Evolutionary conservation across 768 basidiomycete genomes (phyloP), one percentile per base, ranked within the genome.

Genomic region (Panaeolus papilionaceus): DNA sequence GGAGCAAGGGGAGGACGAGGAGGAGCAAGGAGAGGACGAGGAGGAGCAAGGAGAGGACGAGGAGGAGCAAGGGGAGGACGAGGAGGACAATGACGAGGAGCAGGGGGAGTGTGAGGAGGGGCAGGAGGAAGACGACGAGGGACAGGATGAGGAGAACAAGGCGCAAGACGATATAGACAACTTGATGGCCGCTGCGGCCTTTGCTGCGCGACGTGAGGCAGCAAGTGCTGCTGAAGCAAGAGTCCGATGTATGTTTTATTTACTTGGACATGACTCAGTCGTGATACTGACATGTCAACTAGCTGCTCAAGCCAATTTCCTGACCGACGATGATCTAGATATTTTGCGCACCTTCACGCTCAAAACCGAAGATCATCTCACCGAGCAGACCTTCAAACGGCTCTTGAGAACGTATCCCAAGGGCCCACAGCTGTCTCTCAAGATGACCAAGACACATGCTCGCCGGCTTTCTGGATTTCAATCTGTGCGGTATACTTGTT

Each of bases 121-220:
- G 23, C 23, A 23, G 23, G 23, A 23, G 23, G 23, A 23, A 23
- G 23, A 23, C 23, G 23, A 23, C 23, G 23, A 23, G 23, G 23
- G 23, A 23, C 11, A 40, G 39, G 42, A 16, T n/a, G 28, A 62
- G 33, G 66, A 23, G 23, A 23, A 23, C 23, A 23, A 23, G 23
- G 23, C 23, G 23, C 23, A 62, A 37, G 23, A 23, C 1, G 23
- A 23, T 23, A 62, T 63, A 38, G 62, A 26, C 26, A 33, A 12
- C 20, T 18, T 37, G n/a, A 39, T 42, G 10, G 66, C 61, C 20
- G 66, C 61, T 38, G 66, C 62, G 26, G n/a, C 65, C 38, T 66
- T 66, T 44, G 58, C 39, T 44, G 54, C 18, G 28, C 44, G 54
- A 39, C 54, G 65, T 42, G 20, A 51, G 44, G 54, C 51, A 61